Percentiles rank a stretch among this genome's conserved stretches.
phyloP scores from a whole-genome alignment of 768 basidiomycete species.

The Polyporus arcularius region DNA sequence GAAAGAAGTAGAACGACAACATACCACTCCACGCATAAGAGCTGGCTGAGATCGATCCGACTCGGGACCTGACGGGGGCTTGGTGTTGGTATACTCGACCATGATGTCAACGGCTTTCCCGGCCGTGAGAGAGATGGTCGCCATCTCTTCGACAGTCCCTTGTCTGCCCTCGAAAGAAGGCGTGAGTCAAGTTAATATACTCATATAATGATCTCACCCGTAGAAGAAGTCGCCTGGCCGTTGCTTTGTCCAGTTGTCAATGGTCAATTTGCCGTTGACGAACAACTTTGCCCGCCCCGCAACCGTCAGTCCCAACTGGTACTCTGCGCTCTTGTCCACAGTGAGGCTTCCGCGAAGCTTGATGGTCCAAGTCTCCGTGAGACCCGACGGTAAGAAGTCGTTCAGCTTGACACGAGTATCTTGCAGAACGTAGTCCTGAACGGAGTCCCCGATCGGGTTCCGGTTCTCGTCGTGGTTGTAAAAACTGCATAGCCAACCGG shows the following conservation, averaged over 20 bases:
- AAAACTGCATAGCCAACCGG: slow-evolving; percentile 67
- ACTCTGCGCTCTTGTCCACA: slow-evolving; percentile 48
- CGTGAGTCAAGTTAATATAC: background rate
- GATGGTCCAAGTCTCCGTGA: slow-evolving; percentile 56
- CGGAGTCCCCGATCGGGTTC: slow-evolving; percentile 41
- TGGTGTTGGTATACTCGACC: slow-evolving; percentile 68
- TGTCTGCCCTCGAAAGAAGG: slow-evolving; percentile 37
- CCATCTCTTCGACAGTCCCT: slow-evolving; percentile 68
- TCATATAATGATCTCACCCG: slow-evolving; percentile 38
- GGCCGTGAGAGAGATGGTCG: slow-evolving; percentile 45
- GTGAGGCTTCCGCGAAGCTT: slow-evolving; percentile 55
- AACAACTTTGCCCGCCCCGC: slow-evolving; percentile 67
- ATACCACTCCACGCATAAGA: slow-evolving; percentile 67
- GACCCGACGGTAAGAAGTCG: slow-evolving; percentile 61
- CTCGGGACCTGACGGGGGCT: slow-evolving; percentile 45
- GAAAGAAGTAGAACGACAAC: slow-evolving; percentile 20
- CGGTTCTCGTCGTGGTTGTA: slow-evolving; percentile 56
- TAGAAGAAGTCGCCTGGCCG: slow-evolving; percentile 71
- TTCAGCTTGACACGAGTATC: slow-evolving; percentile 69
- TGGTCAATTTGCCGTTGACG: slow-evolving; percentile 55
- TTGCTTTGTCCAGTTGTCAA: slow-evolving; percentile 76
- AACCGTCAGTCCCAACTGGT: slow-evolving; percentile 64
- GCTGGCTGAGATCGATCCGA: slow-evolving; percentile 60
- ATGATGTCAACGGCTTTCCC: slow-evolving; percentile 51
- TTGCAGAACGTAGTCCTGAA: slow-evolving; percentile 49